These are phyloP conservation scores for Leptomonas seymouri DNA, from an alignment of 208 protist genomes.

Conservation along the genomic window DNA sequence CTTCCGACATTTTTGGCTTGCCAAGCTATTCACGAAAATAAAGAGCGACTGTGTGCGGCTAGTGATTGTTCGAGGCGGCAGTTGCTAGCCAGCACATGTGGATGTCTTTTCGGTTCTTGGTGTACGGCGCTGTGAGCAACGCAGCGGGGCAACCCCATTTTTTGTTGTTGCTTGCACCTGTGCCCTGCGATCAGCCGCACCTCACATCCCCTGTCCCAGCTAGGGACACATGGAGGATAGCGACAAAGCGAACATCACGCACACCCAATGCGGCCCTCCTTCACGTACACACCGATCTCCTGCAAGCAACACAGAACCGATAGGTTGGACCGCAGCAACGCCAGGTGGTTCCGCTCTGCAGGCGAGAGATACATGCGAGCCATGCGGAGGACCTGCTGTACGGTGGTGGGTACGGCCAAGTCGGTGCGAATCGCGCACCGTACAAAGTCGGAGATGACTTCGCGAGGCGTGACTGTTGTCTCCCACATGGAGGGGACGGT, in stretches of 20 bases:
- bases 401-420: conserved; percentile 52
- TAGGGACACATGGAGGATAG: too few species aligned
- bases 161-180: too few species aligned
- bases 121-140: too few species aligned
- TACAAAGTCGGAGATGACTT: conserved; percentile 82
- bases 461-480: conserved; percentile 49
- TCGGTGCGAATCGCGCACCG: conserved; percentile 61
- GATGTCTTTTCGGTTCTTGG: too few species aligned
- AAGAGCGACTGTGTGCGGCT: too few species aligned
- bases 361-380: conserved; percentile 67
- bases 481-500: conserved; percentile 30
- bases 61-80: too few species aligned
- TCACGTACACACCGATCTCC: conserved; percentile 58
- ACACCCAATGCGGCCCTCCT: conserved; percentile 29
- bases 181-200: too few species aligned
- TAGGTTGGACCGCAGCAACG: conserved; percentile 65
- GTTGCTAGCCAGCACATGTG: too few species aligned
- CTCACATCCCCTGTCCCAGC: too few species aligned
- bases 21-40: too few species aligned
- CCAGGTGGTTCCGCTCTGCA: conserved; percentile 63
- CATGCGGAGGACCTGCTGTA: conserved; percentile 83
- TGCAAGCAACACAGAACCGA: conserved; percentile 50
- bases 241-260: not conserved
- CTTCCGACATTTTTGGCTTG: too few species aligned
- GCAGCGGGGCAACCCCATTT: too few species aligned